phyloP scores from a whole-genome alignment of 805 yeast species.

The Candida mattraensis region DNA sequence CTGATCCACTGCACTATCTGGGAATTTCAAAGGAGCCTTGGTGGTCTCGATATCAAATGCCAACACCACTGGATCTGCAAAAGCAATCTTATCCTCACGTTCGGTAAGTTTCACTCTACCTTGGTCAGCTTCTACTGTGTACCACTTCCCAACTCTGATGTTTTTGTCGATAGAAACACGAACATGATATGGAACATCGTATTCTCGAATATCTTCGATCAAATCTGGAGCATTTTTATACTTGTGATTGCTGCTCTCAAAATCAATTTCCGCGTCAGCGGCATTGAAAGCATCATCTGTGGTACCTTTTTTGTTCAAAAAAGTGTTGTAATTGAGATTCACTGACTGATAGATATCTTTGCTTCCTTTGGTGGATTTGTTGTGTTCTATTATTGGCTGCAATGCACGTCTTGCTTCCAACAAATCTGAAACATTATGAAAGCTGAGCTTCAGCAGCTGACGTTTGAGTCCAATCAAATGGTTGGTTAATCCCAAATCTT shows the following conservation, averaged over 20 bases:
- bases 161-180: constrained; percentile 91
- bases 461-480: constrained; percentile 79
- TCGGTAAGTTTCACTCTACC: constrained; percentile 56
- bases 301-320: constrained; percentile 33
- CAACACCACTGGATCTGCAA: constrained; percentile 95
- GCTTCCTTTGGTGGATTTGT: constrained; percentile 58
- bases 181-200: constrained; percentile 95
- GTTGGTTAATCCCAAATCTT: constrained; percentile 79
- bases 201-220: constrained; percentile 83
- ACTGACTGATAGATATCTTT: constrained; percentile 66
- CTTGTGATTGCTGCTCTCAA: constrained; percentile 14
- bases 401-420: constrained; percentile 69
- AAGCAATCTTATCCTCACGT: constrained; percentile 75
- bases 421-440: constrained; percentile 74
- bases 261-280: constrained; percentile 19
- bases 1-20: constrained; percentile 87
- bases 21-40: constrained; percentile 93
- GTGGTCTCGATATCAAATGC: constrained; percentile 99
- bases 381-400: constrained; percentile 68
- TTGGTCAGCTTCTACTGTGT: constrained; percentile 65
- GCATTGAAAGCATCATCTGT: constrained; percentile 32
- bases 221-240: constrained; percentile 56
- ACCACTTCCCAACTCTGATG: constrained; percentile 95
- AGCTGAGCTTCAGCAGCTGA: constrained; percentile 63
- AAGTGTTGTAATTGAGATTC: constrained; percentile 39